Base-by-base conservation (phyloP, 352 stramenopile genomes). In the Halophytophthora polymorphica region DNA sequence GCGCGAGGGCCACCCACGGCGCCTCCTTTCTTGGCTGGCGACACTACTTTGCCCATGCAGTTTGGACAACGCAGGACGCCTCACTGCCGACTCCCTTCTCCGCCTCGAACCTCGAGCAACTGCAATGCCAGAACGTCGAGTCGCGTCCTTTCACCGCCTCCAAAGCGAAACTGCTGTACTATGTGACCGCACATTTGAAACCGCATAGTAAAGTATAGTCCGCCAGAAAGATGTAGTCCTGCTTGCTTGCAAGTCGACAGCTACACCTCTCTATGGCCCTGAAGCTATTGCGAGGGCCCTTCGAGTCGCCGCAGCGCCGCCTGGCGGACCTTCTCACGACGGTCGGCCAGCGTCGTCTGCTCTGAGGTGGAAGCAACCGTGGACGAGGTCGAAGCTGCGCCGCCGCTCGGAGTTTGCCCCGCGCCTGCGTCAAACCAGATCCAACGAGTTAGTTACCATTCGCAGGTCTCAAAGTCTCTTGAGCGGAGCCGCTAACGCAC, bases 241-340 rank as follows among this genome's bases (percentile, higher is more conserved):
- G n/a, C n/a, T n/a, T n/a, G n/a, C n/a, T 31, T 8, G 25, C 25
- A 31, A 31, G 25, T 8, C 4, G 25, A 8, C 25, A 31, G 25
- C 25, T 31, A 31, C 25, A 31, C 8, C 25, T 31, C 25, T 31
- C 25, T 31, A 31, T 31, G 33, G 11, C 33, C 11, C 13, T 38
- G 33, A 3, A 17, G 33, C 33, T 66, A 63, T 55, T 68, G 49
- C 38, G 25, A 55, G 37, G 49, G 39, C 41, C 61, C 51, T 34
- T 54, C 64, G 28, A 86, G 54, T 43, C 80, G 71, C 45, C 81
- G 73, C 17, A 91, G 56, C 29, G 75, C 73, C 29, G 80, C 80
- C 53, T 74, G 51, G 5, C 77, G 80, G 43, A 87, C 66, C 48
- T 86, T 88, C 37, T 88, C 77, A 33, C 80, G 80, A 6, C 77